Percentiles rank a stretch among this genome's conserved stretches.
These are phyloP conservation scores for Lichenothelia convexa DNA, from an alignment of 495 filamentous ascomycete species.

Conservation along the genomic window DNA sequence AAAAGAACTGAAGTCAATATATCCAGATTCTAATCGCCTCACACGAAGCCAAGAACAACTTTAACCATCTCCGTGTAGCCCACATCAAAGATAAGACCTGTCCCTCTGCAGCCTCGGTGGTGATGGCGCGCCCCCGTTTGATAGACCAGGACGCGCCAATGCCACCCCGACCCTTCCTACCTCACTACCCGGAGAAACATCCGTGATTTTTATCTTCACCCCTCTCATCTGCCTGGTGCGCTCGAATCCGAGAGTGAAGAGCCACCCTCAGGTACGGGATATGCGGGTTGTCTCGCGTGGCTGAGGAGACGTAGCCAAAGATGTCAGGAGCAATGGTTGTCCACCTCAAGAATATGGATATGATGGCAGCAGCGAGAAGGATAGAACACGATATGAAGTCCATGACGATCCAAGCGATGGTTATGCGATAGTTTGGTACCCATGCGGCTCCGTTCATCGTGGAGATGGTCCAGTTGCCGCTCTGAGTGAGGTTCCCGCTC, in stretches of 20 bases:
- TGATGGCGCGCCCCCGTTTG: background rate
- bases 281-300: slow-evolving; percentile 3
- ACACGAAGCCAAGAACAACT: too few species aligned
- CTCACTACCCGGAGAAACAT: background rate
- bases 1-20: background rate
- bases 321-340: slow-evolving; percentile 11
- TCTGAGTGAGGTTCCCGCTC: background rate
- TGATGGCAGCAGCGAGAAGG: slow-evolving; percentile 7
- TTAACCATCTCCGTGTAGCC: background rate
- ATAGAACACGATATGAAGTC: slow-evolving; percentile 4
- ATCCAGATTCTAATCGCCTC: too few species aligned
- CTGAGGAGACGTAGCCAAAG: slow-evolving; percentile 9
- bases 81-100: background rate
- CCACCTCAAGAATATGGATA: slow-evolving; percentile 5
- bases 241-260: background rate
- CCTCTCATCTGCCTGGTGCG: background rate
- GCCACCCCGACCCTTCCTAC: background rate
- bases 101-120: background rate
- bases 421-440: background rate
- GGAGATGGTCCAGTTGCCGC: background rate
- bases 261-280: background rate
- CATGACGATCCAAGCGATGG: slow-evolving; percentile 3
- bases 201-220: background rate
- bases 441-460: background rate
- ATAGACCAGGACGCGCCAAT: background rate